A percentile compares a stretch with the other conserved stretches of the same genome.
phyloP scores from a whole-genome alignment of 2,329 filamentous ascomycete species.

The Xylariaceae sp. region DNA sequence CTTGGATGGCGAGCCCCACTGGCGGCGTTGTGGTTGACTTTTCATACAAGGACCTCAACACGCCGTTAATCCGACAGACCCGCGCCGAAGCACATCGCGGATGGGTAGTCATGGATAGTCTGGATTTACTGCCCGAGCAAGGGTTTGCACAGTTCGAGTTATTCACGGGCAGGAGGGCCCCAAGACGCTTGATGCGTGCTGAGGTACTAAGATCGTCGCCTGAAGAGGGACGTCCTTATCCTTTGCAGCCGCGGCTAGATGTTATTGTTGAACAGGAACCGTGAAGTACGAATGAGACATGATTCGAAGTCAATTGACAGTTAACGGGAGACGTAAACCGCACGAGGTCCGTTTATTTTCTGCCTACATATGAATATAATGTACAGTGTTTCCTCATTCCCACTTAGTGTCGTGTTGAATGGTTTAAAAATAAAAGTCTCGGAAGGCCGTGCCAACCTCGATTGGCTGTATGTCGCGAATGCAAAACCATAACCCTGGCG shows the following conservation, averaged over 20 bases:
- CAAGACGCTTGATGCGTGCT: slow-evolving; percentile 66
- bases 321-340: too few species aligned
- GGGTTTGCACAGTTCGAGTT: slow-evolving; percentile 80
- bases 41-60: slow-evolving; percentile 71
- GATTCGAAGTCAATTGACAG: too few species aligned
- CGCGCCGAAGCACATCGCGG: slow-evolving; percentile 56
- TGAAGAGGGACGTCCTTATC: slow-evolving; percentile 38
- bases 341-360: too few species aligned
- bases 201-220: slow-evolving; percentile 54
- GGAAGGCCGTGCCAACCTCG: too few species aligned
- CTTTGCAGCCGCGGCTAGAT: slow-evolving; percentile 39
- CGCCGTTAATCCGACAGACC: slow-evolving; percentile 68
- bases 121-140: slow-evolving; percentile 75
- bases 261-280: slow-evolving; percentile 41
- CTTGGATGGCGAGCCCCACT: slow-evolving; percentile 70
- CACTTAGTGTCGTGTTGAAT: too few species aligned
- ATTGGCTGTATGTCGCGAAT: too few species aligned
- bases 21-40: slow-evolving; percentile 75
- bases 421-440: too few species aligned
- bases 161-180: slow-evolving; percentile 70
- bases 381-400: too few species aligned
- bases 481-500: too few species aligned
- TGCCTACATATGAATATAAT: too few species aligned
- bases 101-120: slow-evolving; percentile 74
- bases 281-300: background rate